Evolutionary conservation across 306 rosid species (phyloP), one percentile per base, ranked within the genome.

Genomic region (Delonix regia): DNA sequence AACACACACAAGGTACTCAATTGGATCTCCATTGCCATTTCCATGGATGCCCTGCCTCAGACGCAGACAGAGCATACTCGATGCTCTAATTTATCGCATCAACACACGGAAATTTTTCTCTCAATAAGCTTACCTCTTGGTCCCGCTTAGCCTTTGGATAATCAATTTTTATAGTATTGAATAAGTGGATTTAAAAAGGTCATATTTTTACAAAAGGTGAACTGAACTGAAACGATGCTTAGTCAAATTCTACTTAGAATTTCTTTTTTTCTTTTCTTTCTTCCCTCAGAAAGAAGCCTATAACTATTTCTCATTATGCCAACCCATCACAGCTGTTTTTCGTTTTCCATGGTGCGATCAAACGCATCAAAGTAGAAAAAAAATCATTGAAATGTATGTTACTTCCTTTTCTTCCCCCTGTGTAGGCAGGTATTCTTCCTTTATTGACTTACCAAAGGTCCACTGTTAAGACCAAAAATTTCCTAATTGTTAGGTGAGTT

Each of bases 11-110:
- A 34, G 45, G 4, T 66, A 27, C 74, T 44, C 62, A 78, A 52
- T 16, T 74, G 82, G 15, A 52, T 79, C 82, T 69, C 70, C 84
- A 88, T 83, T 57, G 82, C 62, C 25, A 12, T 82, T 78, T 18
- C 42, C 74, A 38, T 36, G 69, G 55, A 24, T 6, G 12, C 38
- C 38, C 61, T 19, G 47, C 55, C 63, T 77, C 63, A 60, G 77
- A 49, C 56, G 52, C 77, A 69, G 74, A 63, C 73, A 57, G 63
- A 12, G 36, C 83, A 25, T 22, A 56, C 47, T 42, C 16, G 53
- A 21, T 30, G 63, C 68, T 73, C 80, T 34, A 68, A 67, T 71
- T 72, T 83, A 62, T 74, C 61, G 76, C 44, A 56, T 30, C 74
- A 6, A 39, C 72, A 48, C 77, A 61, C 19, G 30, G 41, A 51